Evolutionary conservation across 2,329 filamentous ascomycete genomes (phyloP), one percentile per base, ranked within the genome.

Genomic region (Cordyceps fumosorosea): DNA sequence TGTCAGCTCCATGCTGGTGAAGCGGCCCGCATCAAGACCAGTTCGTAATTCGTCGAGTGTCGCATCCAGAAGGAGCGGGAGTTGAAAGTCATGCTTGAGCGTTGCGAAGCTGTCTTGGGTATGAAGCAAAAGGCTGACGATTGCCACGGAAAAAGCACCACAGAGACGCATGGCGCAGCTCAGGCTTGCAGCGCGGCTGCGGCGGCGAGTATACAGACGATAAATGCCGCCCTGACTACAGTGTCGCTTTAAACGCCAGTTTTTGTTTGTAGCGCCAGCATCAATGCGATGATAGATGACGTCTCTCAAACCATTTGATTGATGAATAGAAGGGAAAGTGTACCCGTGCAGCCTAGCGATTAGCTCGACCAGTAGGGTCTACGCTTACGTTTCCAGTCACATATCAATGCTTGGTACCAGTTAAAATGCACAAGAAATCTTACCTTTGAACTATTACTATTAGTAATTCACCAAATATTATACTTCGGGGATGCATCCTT

Each of bases 1-100:
- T 18, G 75, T 71, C 5, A 78, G 67, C 56, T 77, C 73, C 3
- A 73, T 70, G 40, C 72, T 74, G 3, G 74, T 76, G 63, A 77
- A 76, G 11, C 26, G 50, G 29, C 63, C 62, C 0, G 32, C 37
- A 29, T 67, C 66, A n/a, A 69, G 52, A 2, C 66, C 67, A 7
- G 22, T 11, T 1, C 66, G 65, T 20, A 69, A 62, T 16, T 69
- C 64, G 16, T 64, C 64, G 2, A 68, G 66, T 12, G 67, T 69
- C 12, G 66, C 66, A 20, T 69, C 66, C 3, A 67, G 62, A 3
- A 68, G 42, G 2, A 53, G 57, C 5, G 67, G 67, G 10, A 62
- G 12, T 48, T 12, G 24, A 1, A 20, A 8, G 34, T 26, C 47
- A 6, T 29, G 24, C 11, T 44, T 52, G n/a, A 34, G 3, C 18